Evolutionary conservation across 2,329 filamentous ascomycete species (phyloP).

Genomic region (Elsinoe australis): DNA sequence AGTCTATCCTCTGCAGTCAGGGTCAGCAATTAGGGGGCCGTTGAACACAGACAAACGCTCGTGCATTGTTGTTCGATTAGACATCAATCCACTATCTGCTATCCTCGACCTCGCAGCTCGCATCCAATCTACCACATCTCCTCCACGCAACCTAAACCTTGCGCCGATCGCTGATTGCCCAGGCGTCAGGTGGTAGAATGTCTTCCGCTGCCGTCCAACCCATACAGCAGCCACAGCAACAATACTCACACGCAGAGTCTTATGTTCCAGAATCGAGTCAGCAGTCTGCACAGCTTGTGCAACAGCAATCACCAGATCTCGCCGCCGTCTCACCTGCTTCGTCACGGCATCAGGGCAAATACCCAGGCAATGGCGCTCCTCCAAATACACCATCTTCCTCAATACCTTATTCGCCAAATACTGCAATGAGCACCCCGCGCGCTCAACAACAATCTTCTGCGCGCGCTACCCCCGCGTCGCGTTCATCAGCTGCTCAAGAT

Average conservation of each 20-base stretch:
- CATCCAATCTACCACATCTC: background rate
- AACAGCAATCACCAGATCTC: constrained; percentile 21
- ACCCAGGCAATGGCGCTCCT: constrained; percentile 35
- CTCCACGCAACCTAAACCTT: constrained; percentile 16
- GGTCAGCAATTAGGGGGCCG: constrained; percentile 16
- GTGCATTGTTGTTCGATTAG: constrained; percentile 15
- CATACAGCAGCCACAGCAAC: constrained; percentile 24
- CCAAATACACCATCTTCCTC: constrained; percentile 35
- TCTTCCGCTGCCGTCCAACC: constrained; percentile 30
- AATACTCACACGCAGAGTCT: constrained; percentile 23
- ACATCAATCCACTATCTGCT: constrained; percentile 14
- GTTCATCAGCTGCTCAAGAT: constrained; percentile 69
- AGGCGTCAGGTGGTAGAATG: constrained; percentile 23
- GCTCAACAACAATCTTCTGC: constrained; percentile 37
- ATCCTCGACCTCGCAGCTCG: constrained; percentile 11
- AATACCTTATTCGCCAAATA: constrained; percentile 26
- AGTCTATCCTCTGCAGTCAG: constrained; percentile 7
- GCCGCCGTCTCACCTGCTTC: constrained; percentile 31
- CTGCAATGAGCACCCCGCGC: constrained; percentile 40
- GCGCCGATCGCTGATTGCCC: constrained; percentile 15
- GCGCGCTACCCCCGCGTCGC: constrained; percentile 33
- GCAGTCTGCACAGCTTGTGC: constrained; percentile 20
- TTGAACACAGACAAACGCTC: constrained; percentile 15
- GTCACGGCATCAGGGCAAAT: constrained; percentile 32
- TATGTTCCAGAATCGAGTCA: constrained; percentile 14